Evolutionary conservation across 2,329 filamentous ascomycete genomes (phyloP), one percentile per base, ranked within the genome.

Genomic region (Dactylellina parvicollis): DNA sequence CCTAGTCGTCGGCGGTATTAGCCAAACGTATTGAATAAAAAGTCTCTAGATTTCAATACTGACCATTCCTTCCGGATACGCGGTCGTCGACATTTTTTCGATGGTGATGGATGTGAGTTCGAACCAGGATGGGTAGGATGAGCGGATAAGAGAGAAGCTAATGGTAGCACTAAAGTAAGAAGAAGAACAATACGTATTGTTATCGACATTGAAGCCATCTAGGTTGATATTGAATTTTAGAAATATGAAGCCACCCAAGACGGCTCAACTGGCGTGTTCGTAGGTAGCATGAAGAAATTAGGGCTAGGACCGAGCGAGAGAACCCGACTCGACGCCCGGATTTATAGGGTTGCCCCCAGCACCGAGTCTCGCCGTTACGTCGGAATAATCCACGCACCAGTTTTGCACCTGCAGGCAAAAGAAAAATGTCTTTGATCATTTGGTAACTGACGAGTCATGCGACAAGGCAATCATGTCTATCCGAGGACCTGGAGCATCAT

Each of bases 51-150:
- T 14, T 49, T 30, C 34, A 9, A 36, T 20, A 42, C 52, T 47
- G 40, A 73, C 69, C 69, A 73, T 18, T 73, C 69, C 44, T 73
- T 73, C 30, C 69, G 38, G 24, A 73, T 60, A 8, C 66, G 22
- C 18, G 69, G 69, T 22, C 36, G 40, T 28, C 24, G 36, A n/a
- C 69, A 73, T 44, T 40, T 60, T 2, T 46, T 24, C 10, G 54
- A 66, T 9, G 54, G 44, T 22, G 4, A 66, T 12, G 54, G 52
- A 16, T 47, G 47, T 34, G 28, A 44, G 10, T 18, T 16, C 16
- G 34, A 8, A 20, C 16, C 34, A 16, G 50, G 32, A 36, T 38
- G 44, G 4, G 62, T 67, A 3, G 62, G 62, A 4, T 52, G 50
- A 16, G 32, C 54, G 49, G 52, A 38, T 8, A 50, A 18, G 10